phyloP scores from a whole-genome alignment of 2,329 filamentous ascomycete genomes.

The Chaetoscypha palmicola region DNA sequence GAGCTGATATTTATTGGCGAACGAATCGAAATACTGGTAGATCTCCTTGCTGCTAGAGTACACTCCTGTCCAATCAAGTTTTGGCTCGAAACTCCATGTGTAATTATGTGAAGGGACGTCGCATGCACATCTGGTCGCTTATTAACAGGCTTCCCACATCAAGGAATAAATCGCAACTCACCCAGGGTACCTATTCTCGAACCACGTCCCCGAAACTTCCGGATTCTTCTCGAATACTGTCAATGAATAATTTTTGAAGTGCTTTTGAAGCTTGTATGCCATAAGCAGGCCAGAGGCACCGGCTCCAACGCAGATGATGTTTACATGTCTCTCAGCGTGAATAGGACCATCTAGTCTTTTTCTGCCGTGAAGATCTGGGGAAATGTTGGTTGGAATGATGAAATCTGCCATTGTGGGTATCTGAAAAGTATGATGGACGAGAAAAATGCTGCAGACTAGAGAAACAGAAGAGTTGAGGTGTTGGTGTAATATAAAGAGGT shows the following conservation, averaged over 20 bases:
- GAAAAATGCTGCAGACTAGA: neutral
- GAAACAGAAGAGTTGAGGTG: neutral
- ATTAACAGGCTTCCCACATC: too few species aligned
- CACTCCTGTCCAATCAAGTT: slow-evolving; percentile 47
- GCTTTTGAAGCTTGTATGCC: slow-evolving; percentile 42
- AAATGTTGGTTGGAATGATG: slow-evolving; percentile 8
- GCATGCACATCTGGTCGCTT: slow-evolving; percentile 46
- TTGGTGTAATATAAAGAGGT: neutral
- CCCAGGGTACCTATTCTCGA: slow-evolving; percentile 41
- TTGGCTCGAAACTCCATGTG: slow-evolving; percentile 52
- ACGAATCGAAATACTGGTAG: slow-evolving; percentile 42
- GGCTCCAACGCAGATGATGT: slow-evolving; percentile 39
- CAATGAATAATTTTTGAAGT: slow-evolving; percentile 36
- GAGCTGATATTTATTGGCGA: slow-evolving; percentile 46
- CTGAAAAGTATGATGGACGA: neutral
- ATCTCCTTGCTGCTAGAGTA: slow-evolving; percentile 54
- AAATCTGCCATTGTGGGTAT: slow-evolving; percentile 15
- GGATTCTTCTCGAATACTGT: slow-evolving; percentile 43
- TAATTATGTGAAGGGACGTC: slow-evolving; percentile 47
- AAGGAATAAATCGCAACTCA: too few species aligned
- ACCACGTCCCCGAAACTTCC: slow-evolving; percentile 44
- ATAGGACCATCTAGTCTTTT: slow-evolving; percentile 14
- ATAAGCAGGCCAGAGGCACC: slow-evolving; percentile 41
- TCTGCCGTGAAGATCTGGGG: slow-evolving; percentile 8
- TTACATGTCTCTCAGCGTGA: slow-evolving; percentile 20